Base-by-base conservation (phyloP, 108 stramenopile species). In the Cyclotella choctawhatcheeana region DNA sequence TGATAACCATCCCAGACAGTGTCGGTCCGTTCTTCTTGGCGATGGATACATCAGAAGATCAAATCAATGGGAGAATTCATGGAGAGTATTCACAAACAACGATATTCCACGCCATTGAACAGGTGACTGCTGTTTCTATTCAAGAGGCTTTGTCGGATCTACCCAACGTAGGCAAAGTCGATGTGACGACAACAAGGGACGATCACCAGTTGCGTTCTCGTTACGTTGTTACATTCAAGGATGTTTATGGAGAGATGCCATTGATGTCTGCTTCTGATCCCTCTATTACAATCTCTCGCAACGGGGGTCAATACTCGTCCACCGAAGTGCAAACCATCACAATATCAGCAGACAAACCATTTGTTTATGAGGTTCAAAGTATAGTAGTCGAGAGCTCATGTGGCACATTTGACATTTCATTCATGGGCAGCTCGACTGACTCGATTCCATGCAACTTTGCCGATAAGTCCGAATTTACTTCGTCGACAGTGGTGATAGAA, bases 261-360 rank as follows among this genome's bases (percentile, higher is more conserved):
- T 50, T 84, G 32, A 56, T 89, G 16, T 21, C 47, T 22, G 52
- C 64, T 18, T 77, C 80, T 53, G 54, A 82, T 50, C 73, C 72
- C 20, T 37, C 34, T 25, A 65, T 81, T 0, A 67, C 59, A 5
- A 65, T 85, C 20, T 60, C 55, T 71, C 77, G 86, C 14, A 59
- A 48, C 5, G 66, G 61, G 30, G 54, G 80, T 17, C 85, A 82
- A 2, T 21, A 43, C 40, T 93, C 92, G 52, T 69, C 82, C 27
- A 75, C 92, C 0, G 94, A 96, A 78, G 67, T 94, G 14, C 94
- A 93, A 71, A 86, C 82, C 8, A 71, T 96, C 54, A 89, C 84
- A 1, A 58, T 85, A 3, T 78, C 88, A n/a, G 58, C 82, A n/a
- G 87, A 89, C 55, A 60, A 63, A 21, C 71, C 69, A 13, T 90